These are phyloP conservation scores for Oryza longistaminata DNA, from an alignment of 176 grass and related monocot genomes.

Conservation along the genomic window DNA sequence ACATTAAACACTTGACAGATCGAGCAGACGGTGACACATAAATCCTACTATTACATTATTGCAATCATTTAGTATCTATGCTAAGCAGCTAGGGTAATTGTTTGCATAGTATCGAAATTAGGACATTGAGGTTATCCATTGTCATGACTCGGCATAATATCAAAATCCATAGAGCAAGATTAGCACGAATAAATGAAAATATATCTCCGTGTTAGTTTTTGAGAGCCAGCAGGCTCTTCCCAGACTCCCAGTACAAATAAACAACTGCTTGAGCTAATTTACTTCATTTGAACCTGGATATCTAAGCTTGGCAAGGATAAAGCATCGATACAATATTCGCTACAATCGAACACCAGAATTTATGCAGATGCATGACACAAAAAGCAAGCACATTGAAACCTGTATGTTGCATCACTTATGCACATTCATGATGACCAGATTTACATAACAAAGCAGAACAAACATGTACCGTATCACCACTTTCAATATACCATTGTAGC, in stretches of 20 bases:
- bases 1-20: not conserved
- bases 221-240: not conserved
- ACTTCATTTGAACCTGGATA: not conserved
- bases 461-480: slow-evolving; percentile 74
- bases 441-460: not conserved
- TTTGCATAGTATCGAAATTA: not conserved
- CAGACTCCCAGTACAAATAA: not conserved
- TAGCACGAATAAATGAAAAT: not conserved
- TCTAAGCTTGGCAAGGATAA: slow-evolving; percentile 8
- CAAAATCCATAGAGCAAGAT: not conserved
- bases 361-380: not conserved
- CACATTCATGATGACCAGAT: slow-evolving; percentile 3
- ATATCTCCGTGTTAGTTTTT: not conserved
- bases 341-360: not conserved
- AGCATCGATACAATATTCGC: slow-evolving; percentile 4
- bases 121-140: not conserved
- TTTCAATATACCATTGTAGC: slow-evolving; percentile 90
- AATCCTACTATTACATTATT: not conserved
- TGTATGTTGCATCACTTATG: slow-evolving; percentile 16
- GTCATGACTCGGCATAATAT: not conserved
- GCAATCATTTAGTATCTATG: not conserved
- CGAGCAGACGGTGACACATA: not conserved
- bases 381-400: not conserved
- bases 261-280: not conserved
- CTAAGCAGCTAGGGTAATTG: not conserved